Evolutionary conservation across 2,329 filamentous ascomycete species (phyloP), one percentile per base, ranked within the genome.

Genomic region (Reticulascus tulasneorum): DNA sequence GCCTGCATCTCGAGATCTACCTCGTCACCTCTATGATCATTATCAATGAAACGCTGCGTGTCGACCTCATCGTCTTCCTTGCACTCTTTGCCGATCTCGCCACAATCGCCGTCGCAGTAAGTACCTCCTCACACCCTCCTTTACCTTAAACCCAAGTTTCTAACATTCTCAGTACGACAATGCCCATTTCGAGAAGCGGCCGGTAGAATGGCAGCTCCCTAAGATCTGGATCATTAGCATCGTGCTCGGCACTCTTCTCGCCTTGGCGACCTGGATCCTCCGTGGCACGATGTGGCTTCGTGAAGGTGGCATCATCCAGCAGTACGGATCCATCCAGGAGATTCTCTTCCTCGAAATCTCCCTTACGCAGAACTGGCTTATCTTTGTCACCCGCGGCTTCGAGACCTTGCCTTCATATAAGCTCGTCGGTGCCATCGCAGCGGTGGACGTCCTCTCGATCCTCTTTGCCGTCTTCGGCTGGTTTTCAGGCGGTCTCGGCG

Each of bases 191-290:
- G 84, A 88, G 56, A 72, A 72, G 42, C 79, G 83, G 24, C 84
- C 84, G 11, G 84, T 87, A 52, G 83, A 87, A 62, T 88, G 84
- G 84, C 84, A 88, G 65, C 60, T 88, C 47, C 82, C 83, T 47
- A 88, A 87, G 73, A 87, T 87, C 57, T 87, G 83, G 84, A 73
- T 87, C 48, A 86, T 88, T 53, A 82, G 76, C 44, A 69, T 84
- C 47, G 66, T 84, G 41, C 75, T 87, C 33, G 84, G 84, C 60
- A 47, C 76, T 22, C 64, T 86, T 28, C 79, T 88, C 26, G 83
- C 84, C 37, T 55, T 75, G 28, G 83, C 69, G 42, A 88, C 84
- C 50, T 88, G 84, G 84, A 69, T 87, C 54, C 66, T 86, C 46
- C 83, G 83, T 53, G 84, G 77, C 34, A 74, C 82, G 31, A 64